Evolutionary conservation across 148 eudicot genomes (phyloP), one percentile per base, ranked within the genome.

Genomic region (Selenicereus undatus): DNA sequence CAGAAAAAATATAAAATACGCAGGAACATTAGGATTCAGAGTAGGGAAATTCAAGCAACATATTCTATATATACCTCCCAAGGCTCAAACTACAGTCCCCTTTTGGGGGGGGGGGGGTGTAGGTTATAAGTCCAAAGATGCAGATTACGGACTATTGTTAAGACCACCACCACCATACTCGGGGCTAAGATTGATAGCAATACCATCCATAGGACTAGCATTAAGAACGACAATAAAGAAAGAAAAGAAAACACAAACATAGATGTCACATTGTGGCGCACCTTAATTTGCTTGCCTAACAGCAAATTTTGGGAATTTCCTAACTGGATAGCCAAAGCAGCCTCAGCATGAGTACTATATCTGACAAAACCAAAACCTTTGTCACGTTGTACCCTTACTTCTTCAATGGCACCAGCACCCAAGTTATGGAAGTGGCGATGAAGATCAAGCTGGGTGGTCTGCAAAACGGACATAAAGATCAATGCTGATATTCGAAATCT

Each of bases 281-380:
- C 99, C 99, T 96, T 96, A 64, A 96, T 89, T 83, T 82, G 93
- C 83, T 86, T 93, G 69, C 94, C 98, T 60, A 71, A 86, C 30
- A 96, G 89, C 84, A 88, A 69, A 21, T 90, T 89, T 54, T 90
- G 94, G 45, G 95, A 80, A 76, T 96, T 96, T 73, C 99, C 99
- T 87, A 94, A 39, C 87, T 93, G 94, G 83, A 96, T 96, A n/a
- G 97, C 99, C 83, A 92, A 75, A 48, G 98, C 93, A 79, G 99
- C 98, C 88, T 94, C 99, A 21, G 91, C 85, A 88, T 96, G 99
- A 78, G 89, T 88, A 71, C 94, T 96, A 89, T 92, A 96, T 87
- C 99, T 90, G 75, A 96, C 97, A 89, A 96, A 96, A 77, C 99
- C 99, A 88, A 96, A 96, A 58, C 99, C 99, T 79, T 96, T 96